Evolutionary conservation across 345 rosid species (phyloP).

Genomic region (Syzygium grande): DNA sequence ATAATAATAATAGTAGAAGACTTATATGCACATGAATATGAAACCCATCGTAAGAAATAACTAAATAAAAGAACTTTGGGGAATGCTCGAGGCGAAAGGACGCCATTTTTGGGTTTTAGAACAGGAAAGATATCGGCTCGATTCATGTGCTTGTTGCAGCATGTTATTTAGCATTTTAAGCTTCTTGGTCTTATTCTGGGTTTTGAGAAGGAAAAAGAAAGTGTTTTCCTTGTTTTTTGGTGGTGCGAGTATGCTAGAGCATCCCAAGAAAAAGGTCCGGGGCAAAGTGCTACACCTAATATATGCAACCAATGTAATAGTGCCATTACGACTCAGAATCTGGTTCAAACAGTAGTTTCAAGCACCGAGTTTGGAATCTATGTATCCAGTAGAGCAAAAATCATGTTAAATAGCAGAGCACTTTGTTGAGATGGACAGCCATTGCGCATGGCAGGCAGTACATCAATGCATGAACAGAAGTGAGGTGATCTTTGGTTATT

Average conservation of each 20-base stretch:
- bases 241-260: neutral
- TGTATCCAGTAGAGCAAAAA: neutral
- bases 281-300: neutral
- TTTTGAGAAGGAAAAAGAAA: neutral
- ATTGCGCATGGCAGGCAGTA: neutral
- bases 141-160: neutral
- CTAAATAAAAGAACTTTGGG: too few relatives aligned
- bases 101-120: too few relatives aligned
- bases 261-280: neutral
- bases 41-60: too few relatives aligned
- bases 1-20: too few relatives aligned
- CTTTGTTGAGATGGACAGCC: neutral
- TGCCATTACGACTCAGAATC: neutral
- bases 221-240: neutral
- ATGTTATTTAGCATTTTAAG: neutral
- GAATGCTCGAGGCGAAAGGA: too few relatives aligned
- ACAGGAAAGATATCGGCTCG: too few relatives aligned
- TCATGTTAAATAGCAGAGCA: neutral
- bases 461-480: too few relatives aligned
- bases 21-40: too few relatives aligned
- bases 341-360: neutral
- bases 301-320: neutral
- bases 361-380: neutral
- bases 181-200: neutral
- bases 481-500: too few relatives aligned